Base-by-base conservation (phyloP, 805 yeast genomes). In the Clavispora fructus region DNA sequence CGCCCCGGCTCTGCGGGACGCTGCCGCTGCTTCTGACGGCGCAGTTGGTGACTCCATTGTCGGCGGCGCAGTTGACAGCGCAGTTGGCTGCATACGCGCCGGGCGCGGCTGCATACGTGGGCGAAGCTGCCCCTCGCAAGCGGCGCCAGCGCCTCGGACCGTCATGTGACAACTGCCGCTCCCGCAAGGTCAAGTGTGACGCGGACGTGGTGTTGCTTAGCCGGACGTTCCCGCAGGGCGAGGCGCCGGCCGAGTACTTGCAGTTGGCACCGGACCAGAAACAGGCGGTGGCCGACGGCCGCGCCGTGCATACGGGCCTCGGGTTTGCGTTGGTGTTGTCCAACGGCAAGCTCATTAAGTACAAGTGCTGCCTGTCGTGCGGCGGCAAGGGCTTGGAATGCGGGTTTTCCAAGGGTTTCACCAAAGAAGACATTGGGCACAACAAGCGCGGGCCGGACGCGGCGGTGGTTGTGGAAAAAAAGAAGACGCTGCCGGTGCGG, bases 81-180 rank as follows among this genome's bases (percentile, higher is more conserved):
- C 35, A 31, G 35, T 31, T 31, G 35, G 19, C 35, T n/a, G 35
- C 37, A 11, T 33, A 16, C 13, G 37, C 37, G 29, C 29, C 29
- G 12, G 29, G 12, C 12, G 29, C 29, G 25, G 25, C 37, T 8
- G 37, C 37, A 11, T 33, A 9, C 9, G 25, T 14, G 23, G 25
- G 25, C 25, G 44, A 43, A 9, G 7, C 41, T 2, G 14, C 29
- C 7, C 42, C 65, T 31, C 51, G 55, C 19, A 68, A 67, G 54
- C 65, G 76, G 51, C 67, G 89, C 54, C 91, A 85, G 64, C 67
- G 92, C 48, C 69, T 78, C 16, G 90, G 92, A 0, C 90, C 90
- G 3, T 79, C 86, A 35, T 85, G 92, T 62, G 90, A 85, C 60
- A 67, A 77, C 41, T 85, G 92, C 61, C 70, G 90, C 44, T 58